Evolutionary conservation across 179 eudicot genomes (phyloP), one percentile per base, ranked within the genome.

Genomic region (Pouteria campechiana): DNA sequence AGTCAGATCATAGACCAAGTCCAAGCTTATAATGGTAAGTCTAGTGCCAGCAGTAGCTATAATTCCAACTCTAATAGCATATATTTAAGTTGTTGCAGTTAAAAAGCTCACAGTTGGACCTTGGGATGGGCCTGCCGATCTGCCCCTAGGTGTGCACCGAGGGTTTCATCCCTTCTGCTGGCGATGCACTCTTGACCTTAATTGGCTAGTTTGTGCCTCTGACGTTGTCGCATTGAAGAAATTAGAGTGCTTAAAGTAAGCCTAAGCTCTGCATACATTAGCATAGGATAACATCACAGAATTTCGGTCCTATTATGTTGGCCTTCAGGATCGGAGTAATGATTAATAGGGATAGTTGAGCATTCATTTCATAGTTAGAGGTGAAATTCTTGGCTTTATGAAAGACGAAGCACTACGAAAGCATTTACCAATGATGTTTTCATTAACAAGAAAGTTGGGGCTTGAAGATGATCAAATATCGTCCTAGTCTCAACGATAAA

Each of bases 401-500:
- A 69, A 74, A 74, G 80, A 65, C 58, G 73, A 65, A 74, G 73
- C 60, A 61, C 70, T 61, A 68, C 70, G 65, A 69, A 69, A 69
- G 76, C 73, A 74, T 65, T 69, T 69, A 73, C 76, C 76, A 74
- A 69, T 65, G 70, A 70, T 70, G 77, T 71, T 71, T 71, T 71
- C 72, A 67, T 70, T 75, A 69, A 75, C 63, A 66, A 76, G 60
- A 76, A 76, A 73, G 82, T 74, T 76, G 79, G 80, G 83, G 83
- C 83, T 81, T 74, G 78, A 81, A 78, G 80, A 78, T 54, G 75
- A 81, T 78, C 73, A 82, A 63, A 72, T 82, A 72, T 65, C 79
- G 72, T 83, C 87, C 73, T 83, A 74, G 79, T 83, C 84, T 79
- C 75, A 83, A 76, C 84, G 79, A 79, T 79, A 75, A 78, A 82